These are phyloP conservation scores for Calonectria pseudoturangicola DNA, from an alignment of 2,329 filamentous ascomycete species.

Conservation along the genomic window DNA sequence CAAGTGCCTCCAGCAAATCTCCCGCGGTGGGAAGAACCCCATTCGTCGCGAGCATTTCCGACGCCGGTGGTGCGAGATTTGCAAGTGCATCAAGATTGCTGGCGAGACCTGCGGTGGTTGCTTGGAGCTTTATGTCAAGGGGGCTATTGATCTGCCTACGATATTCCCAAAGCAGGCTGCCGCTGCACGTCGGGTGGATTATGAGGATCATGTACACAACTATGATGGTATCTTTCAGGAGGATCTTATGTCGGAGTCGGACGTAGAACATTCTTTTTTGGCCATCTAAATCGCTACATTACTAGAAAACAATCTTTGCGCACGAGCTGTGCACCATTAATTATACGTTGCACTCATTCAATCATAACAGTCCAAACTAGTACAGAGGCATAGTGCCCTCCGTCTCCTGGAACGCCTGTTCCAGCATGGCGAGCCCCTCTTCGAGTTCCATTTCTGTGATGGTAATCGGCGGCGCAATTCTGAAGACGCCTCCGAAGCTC, in stretches of 20 bases:
- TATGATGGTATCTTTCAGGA: constrained; percentile 36
- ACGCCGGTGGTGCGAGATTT: constrained; percentile 41
- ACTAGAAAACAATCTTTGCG: background rate
- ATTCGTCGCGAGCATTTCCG: constrained; percentile 36
- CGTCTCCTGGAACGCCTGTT: constrained; percentile 61
- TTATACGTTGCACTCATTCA: constrained; percentile 4
- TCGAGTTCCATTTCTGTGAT: constrained; percentile 70
- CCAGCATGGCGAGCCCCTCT: constrained; percentile 72
- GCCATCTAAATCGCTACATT: background rate
- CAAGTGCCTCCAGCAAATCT: constrained; percentile 37
- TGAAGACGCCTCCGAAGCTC: constrained; percentile 74
- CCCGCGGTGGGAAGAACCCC: constrained; percentile 4
- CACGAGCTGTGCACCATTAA: background rate
- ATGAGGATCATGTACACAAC: constrained; percentile 26
- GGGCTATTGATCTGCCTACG: constrained; percentile 29
- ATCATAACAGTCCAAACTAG: background rate
- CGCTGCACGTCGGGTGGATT: background rate
- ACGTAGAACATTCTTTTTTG: background rate
- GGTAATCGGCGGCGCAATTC: constrained; percentile 77
- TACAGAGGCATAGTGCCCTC: constrained; percentile 37
- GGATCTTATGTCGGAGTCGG: background rate
- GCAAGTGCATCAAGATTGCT: constrained; percentile 40
- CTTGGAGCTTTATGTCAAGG: constrained; percentile 44
- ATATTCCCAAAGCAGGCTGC: constrained; percentile 6
- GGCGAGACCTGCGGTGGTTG: constrained; percentile 43